Percentiles rank a stretch among this genome's conserved stretches.
These are phyloP conservation scores for Calonectria henricotiae DNA, from an alignment of 2,329 filamentous ascomycete species.

Conservation along the genomic window DNA sequence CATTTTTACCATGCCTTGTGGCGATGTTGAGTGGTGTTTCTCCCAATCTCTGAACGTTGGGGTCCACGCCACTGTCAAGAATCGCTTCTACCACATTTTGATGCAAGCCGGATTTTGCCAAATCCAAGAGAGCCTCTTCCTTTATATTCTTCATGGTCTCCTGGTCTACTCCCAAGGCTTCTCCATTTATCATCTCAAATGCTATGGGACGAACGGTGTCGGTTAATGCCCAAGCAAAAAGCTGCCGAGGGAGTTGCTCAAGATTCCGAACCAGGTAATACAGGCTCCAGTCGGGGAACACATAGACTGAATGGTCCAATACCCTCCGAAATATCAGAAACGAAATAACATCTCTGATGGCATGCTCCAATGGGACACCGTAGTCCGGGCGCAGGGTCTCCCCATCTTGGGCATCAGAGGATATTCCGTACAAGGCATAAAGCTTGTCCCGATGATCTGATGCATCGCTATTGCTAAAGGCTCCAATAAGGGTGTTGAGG, in stretches of 20 bases:
- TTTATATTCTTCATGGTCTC: not conserved
- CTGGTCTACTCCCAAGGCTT: not conserved
- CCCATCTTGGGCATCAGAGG: slow-evolving; percentile 2
- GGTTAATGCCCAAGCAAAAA: not conserved
- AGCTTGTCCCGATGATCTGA: slow-evolving; percentile 3
- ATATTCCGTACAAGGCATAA: not conserved
- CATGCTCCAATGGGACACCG: not conserved
- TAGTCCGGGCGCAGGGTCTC: not conserved
- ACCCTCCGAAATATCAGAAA: not conserved
- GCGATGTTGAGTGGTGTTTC: slow-evolving; percentile 5
- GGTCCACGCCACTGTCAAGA: not conserved
- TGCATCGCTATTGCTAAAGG: not conserved
- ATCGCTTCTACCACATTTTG: not conserved
- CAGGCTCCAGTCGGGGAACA: not conserved
- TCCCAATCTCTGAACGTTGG: not conserved
- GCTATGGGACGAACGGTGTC: not conserved
- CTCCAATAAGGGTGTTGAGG: not conserved
- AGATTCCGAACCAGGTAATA: not conserved
- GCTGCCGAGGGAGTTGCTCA: not conserved
- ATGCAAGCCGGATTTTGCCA: not conserved
- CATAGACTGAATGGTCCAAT: not conserved
- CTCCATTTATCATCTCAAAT: slow-evolving; percentile 9
- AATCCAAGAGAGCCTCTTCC: not conserved
- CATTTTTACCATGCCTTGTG: not conserved
- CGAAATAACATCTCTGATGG: not conserved